A percentile compares a stretch with the other conserved stretches of the same genome.
Conservation (phyloP, 2,329 filamentous ascomycete species). For the Helotiales sp. region DNA sequence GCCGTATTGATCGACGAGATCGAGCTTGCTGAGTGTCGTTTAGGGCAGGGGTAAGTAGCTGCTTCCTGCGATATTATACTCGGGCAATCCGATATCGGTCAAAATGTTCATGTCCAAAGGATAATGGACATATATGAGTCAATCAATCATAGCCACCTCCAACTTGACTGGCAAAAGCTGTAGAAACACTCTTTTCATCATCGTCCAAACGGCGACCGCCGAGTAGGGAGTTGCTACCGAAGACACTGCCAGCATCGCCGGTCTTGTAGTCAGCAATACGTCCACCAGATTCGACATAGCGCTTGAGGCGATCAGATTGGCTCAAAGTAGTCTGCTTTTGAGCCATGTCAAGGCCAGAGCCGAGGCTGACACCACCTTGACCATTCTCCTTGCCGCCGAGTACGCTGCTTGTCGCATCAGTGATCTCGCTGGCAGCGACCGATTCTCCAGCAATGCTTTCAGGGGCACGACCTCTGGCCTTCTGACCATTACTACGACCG, state of each 20-base stretch:
- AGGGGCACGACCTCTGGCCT: slow-evolving; percentile 65
- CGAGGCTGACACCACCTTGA: slow-evolving; percentile 85
- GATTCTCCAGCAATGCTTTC: slow-evolving; percentile 90
- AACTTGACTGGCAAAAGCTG: slow-evolving; percentile 94
- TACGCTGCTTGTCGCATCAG: slow-evolving; percentile 78
- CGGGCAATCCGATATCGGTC: slow-evolving; percentile 19
- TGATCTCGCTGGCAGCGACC: slow-evolving; percentile 85
- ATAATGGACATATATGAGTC: slow-evolving; percentile 10
- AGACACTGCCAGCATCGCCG: slow-evolving; percentile 64
- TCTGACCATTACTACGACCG: slow-evolving; percentile 64
- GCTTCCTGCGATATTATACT: slow-evolving; percentile 9
- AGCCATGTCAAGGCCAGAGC: slow-evolving; percentile 73
- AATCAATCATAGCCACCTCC: slow-evolving; percentile 49
- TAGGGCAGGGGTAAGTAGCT: slow-evolving; percentile 1
- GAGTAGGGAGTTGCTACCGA: slow-evolving; percentile 56
- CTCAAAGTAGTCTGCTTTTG: slow-evolving; percentile 73
- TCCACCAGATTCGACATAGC: slow-evolving; percentile 86
- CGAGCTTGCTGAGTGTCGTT: slow-evolving; percentile 17
- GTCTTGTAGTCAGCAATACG: slow-evolving; percentile 57
- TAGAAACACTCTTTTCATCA: slow-evolving; percentile 93
- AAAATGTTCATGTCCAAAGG: slow-evolving; percentile 18
- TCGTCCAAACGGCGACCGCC: slow-evolving; percentile 65
- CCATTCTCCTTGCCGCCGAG: slow-evolving; percentile 73
- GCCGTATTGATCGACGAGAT: slow-evolving; percentile 21
- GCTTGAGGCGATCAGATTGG: slow-evolving; percentile 88